Evolutionary conservation across 2,329 filamentous ascomycete species (phyloP).

Genomic region (Cadophora gregata): DNA sequence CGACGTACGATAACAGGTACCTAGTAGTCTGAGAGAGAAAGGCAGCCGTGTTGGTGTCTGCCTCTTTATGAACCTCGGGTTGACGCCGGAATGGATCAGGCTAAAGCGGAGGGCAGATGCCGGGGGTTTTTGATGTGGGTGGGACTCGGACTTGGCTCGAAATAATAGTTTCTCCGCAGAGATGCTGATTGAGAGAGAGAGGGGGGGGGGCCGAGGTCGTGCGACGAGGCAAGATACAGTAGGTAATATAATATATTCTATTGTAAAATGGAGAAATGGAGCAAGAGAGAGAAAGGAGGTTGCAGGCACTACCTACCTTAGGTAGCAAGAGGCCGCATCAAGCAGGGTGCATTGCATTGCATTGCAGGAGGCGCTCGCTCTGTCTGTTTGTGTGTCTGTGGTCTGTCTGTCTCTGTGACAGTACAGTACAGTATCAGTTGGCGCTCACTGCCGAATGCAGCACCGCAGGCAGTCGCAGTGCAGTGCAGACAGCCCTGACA

Average conservation of each 20-base stretch:
- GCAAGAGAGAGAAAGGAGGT: neutral
- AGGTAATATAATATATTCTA: no score
- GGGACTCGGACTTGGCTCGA: conserved; percentile 6
- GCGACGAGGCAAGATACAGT: neutral
- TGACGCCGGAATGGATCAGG: conserved; percentile 21
- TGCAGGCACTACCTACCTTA: no score
- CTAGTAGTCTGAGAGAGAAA: neutral
- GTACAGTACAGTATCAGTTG: conserved; percentile 11
- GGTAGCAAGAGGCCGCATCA: neutral
- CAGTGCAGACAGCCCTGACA: conserved; percentile 12
- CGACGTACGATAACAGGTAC: conserved; percentile 2
- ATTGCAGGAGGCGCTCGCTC: conserved; percentile 9
- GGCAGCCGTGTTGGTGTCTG: conserved; percentile 10
- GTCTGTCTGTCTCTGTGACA: no score
- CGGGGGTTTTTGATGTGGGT: conserved; percentile 12
- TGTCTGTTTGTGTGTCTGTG: no score
- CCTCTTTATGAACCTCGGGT: conserved; percentile 20
- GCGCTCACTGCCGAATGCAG: conserved; percentile 5
- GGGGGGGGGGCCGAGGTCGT: conserved; percentile 14
- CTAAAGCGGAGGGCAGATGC: conserved; percentile 17
- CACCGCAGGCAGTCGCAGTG: neutral
- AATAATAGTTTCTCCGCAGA: conserved; percentile 6
- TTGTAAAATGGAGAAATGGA: conserved; percentile 13
- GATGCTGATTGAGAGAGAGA: neutral
- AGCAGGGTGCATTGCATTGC: neutral